Base-by-base conservation (phyloP, 192 early-diverging fungal species). In the Ambispora gerdemannii region DNA sequence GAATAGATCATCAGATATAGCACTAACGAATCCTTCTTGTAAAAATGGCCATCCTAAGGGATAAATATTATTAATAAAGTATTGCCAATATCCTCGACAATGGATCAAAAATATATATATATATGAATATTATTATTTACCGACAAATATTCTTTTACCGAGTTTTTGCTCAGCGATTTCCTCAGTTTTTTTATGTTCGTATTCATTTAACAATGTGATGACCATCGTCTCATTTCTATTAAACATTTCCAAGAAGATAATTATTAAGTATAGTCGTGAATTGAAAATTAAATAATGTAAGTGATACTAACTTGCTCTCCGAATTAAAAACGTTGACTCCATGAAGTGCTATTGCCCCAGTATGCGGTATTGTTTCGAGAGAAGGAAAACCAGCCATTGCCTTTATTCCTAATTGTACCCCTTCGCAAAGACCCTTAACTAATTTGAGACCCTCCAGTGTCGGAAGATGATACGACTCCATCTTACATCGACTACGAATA, bases 311-410 rank as follows among this genome's bases (percentile, higher is more conserved):
- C 70, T 73, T 80, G 80, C 88, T 90, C 53, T 94, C 92, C 22
- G 78, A 82, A 47, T 92, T 86, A 80, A 97, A 98, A 2, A 97
- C 92, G 43, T 87, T 84, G 8, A 97, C 95, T 27, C 87, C 84
- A 72, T 95, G 92, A 71, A 82, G 90, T 7, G 82, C 88, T 24
- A 97, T 75, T 33, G 75, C 78, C 11, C 84, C 86, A 0, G 83
- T 84, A 74, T 92, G 84, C 31, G 85, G 80, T n/a, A 92, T 76
- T 0, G 94, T 93, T 59, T 93, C 76, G 68, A 99, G 75, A 6
- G 92, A 85, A 17, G 97, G 97, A 75, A 99, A 99, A 27, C 97
- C 97, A 17, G 95, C 80, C 19, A 88, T 79, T 20, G 87, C 72
- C 60, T 77, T 73, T 11, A 77, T 81, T 3, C 94, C 92, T 17